Base-by-base conservation (phyloP, 2,329 filamentous ascomycete species). In the Microcyclospora pomicola region DNA sequence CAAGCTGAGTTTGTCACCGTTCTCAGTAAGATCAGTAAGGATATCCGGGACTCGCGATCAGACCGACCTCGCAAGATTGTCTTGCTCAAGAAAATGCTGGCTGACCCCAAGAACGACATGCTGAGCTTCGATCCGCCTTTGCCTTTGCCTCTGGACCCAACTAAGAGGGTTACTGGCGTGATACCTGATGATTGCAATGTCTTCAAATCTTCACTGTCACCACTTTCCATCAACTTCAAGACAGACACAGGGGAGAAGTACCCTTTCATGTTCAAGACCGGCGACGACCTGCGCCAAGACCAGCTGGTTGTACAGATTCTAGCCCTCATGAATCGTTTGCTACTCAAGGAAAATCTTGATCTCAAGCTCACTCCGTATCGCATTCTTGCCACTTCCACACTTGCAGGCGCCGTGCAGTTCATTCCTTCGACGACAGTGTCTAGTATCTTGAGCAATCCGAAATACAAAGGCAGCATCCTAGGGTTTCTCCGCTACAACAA, bases 251-350 rank as follows among this genome's bases (percentile, higher is more conserved):
- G 82, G 6, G 72, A 71, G 30, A 81, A 79, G 42, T 98, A 96
- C 55, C 81, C 88, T 9, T 82, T 98, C 46, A 81, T 96, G 37
- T 98, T 98, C 73, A 98, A 98, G 61, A 86, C 86, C 1, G 91
- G 91, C 28, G 52, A 52, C 15, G 52, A 98, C 56, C 69, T 98
- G 36, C 82, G 91, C 11, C 91, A 98, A 61, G 91, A 98, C 55
- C 91, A 98, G 56, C 74, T 98, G 2, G 88, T 98, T 28, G 92
- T 98, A 38, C 91, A 84, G 54, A 96, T 96, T 54, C 95, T 98
- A 58, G 93, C 85, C 0, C 72, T 98, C 12, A 98, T 98, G 91
- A 91, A 98, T 53, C 83, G 88, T 41, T 74, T 98, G 1, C 71
- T 98, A 4, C 83, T 84, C 42, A 95, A 96, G 55, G 91, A 98